phyloP scores from a whole-genome alignment of 2,329 filamentous ascomycete genomes.

The Colletotrichum sp. region DNA sequence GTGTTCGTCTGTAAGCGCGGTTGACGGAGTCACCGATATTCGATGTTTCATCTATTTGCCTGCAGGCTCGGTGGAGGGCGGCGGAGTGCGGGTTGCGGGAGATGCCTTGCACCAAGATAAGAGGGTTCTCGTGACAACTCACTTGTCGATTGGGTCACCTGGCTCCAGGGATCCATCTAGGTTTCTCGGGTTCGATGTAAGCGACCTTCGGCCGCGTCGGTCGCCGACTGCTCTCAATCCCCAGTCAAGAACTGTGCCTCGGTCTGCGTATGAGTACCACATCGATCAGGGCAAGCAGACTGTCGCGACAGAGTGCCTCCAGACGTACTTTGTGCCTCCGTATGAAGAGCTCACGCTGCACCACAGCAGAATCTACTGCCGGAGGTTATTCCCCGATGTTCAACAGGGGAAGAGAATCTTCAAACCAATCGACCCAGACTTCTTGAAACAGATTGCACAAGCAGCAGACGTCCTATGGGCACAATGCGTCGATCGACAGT shows the following conservation, averaged over 20 bases:
- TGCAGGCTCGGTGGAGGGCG: background rate
- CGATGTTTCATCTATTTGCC: slow-evolving; percentile 13
- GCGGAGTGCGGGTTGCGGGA: background rate
- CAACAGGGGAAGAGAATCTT: background rate
- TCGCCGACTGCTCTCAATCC: background rate
- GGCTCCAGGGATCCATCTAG: slow-evolving; percentile 4
- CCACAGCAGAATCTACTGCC: slow-evolving; percentile 5
- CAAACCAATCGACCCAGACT: background rate
- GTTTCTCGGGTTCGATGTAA: slow-evolving; percentile 14
- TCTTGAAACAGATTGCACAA: background rate
- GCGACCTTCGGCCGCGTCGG: background rate
- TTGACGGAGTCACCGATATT: slow-evolving; percentile 8
- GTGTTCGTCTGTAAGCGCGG: slow-evolving; percentile 6
- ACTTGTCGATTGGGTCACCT: slow-evolving; percentile 11
- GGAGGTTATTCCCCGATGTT: slow-evolving; percentile 3
- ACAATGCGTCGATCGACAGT: background rate
- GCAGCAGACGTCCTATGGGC: background rate
- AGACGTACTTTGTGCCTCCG: background rate
- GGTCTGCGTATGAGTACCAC: slow-evolving; percentile 3
- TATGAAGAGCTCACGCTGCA: background rate
- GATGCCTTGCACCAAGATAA: background rate
- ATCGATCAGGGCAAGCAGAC: slow-evolving; percentile 13
- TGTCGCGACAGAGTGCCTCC: slow-evolving; percentile 2
- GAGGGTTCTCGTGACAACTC: slow-evolving; percentile 2
- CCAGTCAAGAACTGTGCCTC: background rate